These are phyloP conservation scores for Prunella vulgaris DNA, from an alignment of 257 asterid genomes.

Conservation along the genomic window DNA sequence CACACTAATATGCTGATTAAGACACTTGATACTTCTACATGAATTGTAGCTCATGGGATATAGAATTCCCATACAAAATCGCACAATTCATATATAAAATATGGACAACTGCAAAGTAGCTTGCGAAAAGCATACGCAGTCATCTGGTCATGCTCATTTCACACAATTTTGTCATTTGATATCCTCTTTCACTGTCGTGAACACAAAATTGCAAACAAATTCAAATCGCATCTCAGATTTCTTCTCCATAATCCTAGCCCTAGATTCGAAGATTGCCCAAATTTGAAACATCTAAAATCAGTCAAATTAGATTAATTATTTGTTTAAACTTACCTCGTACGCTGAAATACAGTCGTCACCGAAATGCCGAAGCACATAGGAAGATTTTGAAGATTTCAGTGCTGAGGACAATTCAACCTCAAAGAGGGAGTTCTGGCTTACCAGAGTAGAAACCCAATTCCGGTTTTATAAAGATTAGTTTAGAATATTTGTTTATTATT, in stretches of 20 bases:
- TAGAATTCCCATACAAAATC: not conserved
- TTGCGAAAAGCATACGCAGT: not conserved
- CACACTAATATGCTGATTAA: not conserved
- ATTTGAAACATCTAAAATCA: not conserved
- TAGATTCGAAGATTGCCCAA: not conserved
- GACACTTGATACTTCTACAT: not conserved
- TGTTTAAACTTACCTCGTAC: not conserved
- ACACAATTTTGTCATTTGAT: not conserved
- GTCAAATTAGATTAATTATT: not conserved
- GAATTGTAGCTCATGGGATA: not conserved
- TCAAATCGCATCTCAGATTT: not conserved
- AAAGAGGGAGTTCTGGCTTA: too few relatives aligned
- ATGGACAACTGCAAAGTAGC: not conserved
- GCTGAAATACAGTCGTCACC: not conserved
- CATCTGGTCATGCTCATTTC: not conserved
- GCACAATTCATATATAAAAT: not conserved
- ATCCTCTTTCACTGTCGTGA: not conserved
- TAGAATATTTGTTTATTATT: too few relatives aligned
- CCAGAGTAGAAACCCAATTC: too few relatives aligned
- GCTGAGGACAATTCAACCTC: too few relatives aligned
- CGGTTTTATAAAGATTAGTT: too few relatives aligned
- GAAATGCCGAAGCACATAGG: too few relatives aligned
- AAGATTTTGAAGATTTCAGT: too few relatives aligned
- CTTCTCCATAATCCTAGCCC: not conserved
- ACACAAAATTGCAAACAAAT: not conserved